Evolutionary conservation across 2,329 filamentous ascomycete species (phyloP).

Genomic region (Colletotrichum sp.): DNA sequence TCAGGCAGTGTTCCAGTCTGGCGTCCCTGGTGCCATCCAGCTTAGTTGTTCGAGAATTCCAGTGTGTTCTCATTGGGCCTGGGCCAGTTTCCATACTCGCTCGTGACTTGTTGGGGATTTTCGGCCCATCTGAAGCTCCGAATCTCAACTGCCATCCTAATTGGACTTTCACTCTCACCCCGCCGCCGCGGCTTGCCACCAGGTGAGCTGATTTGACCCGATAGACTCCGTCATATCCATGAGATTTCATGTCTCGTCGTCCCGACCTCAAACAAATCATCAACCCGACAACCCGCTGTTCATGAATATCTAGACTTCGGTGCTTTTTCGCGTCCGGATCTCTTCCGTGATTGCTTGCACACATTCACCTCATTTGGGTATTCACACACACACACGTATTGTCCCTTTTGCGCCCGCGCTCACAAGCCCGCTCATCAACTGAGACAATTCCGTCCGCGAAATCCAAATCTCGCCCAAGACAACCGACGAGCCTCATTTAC

Average conservation of each 20-base stretch:
- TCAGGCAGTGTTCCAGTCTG: neutral
- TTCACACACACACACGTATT: neutral
- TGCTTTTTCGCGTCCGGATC: slow-evolving; percentile 3
- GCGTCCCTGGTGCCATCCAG: neutral
- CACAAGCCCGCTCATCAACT: slow-evolving; percentile 2
- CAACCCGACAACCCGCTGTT: neutral
- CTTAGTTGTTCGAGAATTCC: neutral
- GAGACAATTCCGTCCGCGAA: neutral
- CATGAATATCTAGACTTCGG: slow-evolving; percentile 4
- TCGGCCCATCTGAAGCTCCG: slow-evolving; percentile 16
- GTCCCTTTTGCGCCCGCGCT: neutral
- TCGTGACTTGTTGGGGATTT: neutral
- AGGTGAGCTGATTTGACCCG: neutral
- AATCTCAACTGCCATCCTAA: neutral
- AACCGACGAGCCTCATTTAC: neutral
- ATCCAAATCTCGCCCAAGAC: neutral
- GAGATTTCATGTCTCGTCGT: neutral
- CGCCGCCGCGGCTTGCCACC: slow-evolving; percentile 3
- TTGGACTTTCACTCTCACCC: neutral
- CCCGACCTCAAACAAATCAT: neutral
- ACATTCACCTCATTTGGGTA: neutral
- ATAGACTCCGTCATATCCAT: neutral
- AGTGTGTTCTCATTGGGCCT: neutral
- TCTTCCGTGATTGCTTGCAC: slow-evolving; percentile 12
- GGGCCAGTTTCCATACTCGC: neutral